Evolutionary conservation across 1,284 basidiomycete genomes (phyloP), one percentile per base, ranked within the genome.

Genomic region (Sporisorium iseilematis-ciliati): DNA sequence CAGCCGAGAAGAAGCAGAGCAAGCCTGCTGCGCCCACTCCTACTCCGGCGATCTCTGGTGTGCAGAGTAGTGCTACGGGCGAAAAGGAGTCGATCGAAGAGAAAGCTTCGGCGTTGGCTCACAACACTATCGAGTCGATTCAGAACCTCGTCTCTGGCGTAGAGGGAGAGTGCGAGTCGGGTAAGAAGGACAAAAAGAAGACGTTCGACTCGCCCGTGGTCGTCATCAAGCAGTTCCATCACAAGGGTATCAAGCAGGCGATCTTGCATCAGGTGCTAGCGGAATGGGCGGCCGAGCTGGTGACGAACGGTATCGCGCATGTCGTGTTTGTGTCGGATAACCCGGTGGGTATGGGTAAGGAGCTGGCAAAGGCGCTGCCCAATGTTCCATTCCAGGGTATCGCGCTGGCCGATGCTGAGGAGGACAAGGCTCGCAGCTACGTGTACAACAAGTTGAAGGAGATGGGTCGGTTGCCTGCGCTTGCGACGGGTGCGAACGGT

Each of bases 271-370:
- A 88, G 46, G 92, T 92, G 2, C 86, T 99, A 21, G 90, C 92
- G 1, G 90, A 92, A 64, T 99, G 96, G 96, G 92, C 90, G 4
- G 93, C 93, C 0, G 89, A 88, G 14, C 55, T 82, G n/a, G 77
- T 78, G 21, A 70, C 72, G 18, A 71, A 56, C 6, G 67, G 90
- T 90, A 88, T 94, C 59, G 96, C 96, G 0, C 96, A 99, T 85
- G 94, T 97, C 43, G 88, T 99, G 51, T 91, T 98, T 48, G 88
- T 95, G 38, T 93, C 92, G 77, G 94, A 98, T 83, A 95, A 95
- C 77, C 90, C 92, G 25, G 93, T 95, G 75, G 92, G 94, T 57
- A 89, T 78, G 76, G 64, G 90, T 1, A 97, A 95, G 85, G 88
- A 90, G 25, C 87, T 98, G 10, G 91, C 93, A 0, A 92, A 91